Base-by-base conservation (phyloP, 1,284 basidiomycete species). In the Vanrija humicola region DNA sequence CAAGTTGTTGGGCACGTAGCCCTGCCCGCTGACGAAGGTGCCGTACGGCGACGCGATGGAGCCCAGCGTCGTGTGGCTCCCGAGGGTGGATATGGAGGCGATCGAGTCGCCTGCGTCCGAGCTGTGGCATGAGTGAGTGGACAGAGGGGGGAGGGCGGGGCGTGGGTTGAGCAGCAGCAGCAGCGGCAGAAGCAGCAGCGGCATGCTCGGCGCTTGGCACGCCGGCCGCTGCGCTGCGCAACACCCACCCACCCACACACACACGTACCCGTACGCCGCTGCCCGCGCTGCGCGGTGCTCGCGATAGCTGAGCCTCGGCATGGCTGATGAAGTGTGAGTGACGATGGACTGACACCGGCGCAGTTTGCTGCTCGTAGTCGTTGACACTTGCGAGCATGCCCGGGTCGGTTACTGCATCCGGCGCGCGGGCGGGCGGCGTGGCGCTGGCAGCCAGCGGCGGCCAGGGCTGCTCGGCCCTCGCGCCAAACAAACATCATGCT, bases 221-320 rank as follows among this genome's bases (percentile, higher is more conserved):
- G 26, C 8, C 10, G 29, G 10, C 29, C 3, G 34, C 9, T 34
- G 34, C 34, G 34, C 34, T 12, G 10, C 9, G 34, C 34, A 2
- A 23, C 21, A 28, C 28, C 28, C 28, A 6, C 28, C 3, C 28
- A 28, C 28, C 3, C 28, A 15, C 19, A 50, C 58, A 28, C 28
- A 15, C 21, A 50, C 58, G 10, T 38, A 55, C 59, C 59, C 53
- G 26, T 53, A 46, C n/a, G 50, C 47, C 9, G 51, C 42, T 25
- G 55, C 26, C 40, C 59, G 55, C 26, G 45, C 25, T 16, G 59
- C 59, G 47, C 59, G 55, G 39, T 61, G 59, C 48, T 61, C 55
- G 48, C 55, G 50, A 42, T 61, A 61, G 44, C 49, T 55, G 26
- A 44, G 50, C 47, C 59, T 52, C 8, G 59, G 50, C 59, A 61